phyloP scores from a whole-genome alignment of 2,329 filamentous ascomycete species.

The Hysterium pulicare region DNA sequence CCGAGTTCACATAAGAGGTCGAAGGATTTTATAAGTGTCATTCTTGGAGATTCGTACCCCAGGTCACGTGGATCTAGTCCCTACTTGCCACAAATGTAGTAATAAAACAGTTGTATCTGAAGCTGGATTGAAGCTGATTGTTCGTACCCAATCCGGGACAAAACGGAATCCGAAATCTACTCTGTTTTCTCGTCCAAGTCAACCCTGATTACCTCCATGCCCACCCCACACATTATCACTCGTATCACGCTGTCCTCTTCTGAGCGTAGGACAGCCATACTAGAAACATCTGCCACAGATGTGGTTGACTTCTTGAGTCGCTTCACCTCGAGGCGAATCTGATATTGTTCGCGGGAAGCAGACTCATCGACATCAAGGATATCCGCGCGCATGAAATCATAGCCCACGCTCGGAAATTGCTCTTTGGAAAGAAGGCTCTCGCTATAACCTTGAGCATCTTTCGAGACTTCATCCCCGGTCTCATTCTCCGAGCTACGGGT shows the following conservation, averaged over 20 bases:
- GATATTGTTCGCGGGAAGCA: not conserved
- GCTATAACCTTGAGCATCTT: conserved; percentile 7
- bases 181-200: too few relatives aligned
- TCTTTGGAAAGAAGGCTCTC: too few relatives aligned
- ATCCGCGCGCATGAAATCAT: not conserved
- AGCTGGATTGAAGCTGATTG: too few relatives aligned
- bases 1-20: conserved; percentile 4
- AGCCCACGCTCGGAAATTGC: too few relatives aligned
- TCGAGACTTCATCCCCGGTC: not conserved
- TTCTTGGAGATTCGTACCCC: too few relatives aligned
- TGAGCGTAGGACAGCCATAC: conserved; percentile 41
- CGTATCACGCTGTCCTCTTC: conserved; percentile 4
- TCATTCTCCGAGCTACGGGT: not conserved
- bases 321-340: conserved; percentile 24
- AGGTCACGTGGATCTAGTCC: too few relatives aligned
- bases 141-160: too few relatives aligned
- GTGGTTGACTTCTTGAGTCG: conserved; percentile 38
- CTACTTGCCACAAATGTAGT: too few relatives aligned
- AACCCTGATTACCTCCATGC: conserved; percentile 45
- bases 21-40: too few relatives aligned
- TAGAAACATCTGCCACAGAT: conserved; percentile 55
- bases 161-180: too few relatives aligned
- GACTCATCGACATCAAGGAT: not conserved
- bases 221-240: conserved; percentile 48
- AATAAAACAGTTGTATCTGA: too few relatives aligned